Base-by-base conservation (phyloP, 2,329 filamentous ascomycete genomes). In the Elsinoe perseae region DNA sequence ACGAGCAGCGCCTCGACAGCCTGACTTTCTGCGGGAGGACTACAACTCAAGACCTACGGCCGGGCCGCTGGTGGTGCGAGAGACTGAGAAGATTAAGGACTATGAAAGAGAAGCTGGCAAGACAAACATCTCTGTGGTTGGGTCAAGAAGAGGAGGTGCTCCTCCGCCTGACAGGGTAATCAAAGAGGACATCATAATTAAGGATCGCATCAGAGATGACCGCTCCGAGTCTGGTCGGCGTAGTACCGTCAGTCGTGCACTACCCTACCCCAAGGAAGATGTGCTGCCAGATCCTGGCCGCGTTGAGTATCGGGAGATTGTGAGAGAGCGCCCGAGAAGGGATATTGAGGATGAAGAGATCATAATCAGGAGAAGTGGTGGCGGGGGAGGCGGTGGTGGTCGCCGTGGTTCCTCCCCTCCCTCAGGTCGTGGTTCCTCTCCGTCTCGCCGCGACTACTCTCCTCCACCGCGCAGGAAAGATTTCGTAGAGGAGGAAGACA, bases 1-100 rank as follows among this genome's bases (percentile, higher is more conserved):
- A 20, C 67, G 61, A 63, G 65, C 54, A 20, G 66, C 72, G n/a
- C n/a, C n/a, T 43, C 70, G 74, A 9, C 69, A 70, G 25, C 76
- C 75, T 53, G 75, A 77, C 62, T 77, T 78, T 64, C 67, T 78
- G 57, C 70, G 74, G 44, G 75, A 78, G 57, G 75, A 77, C 63
- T 77, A 77, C 64, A 75, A 72, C 60, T 44, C 40, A 10, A 68
- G 72, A 56, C 69, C 69, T 50, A 66, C 64, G 59, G 65, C 76
- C 61, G 67, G 77, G 63, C 63, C 72, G 60, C 56, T 77, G 67
- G 68, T 80, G 64, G 64, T 78, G 53, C 72, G 73, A 18, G 64
- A 73, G 9, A 70, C 72, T 36, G 70, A 74, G 36, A 68, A 70
- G 5, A 66, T 72, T 44, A 68, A 72, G 55, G 70, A 73, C 25